Conservation (phyloP, 768 basidiomycete genomes). For the Podaxis pistillaris region DNA sequence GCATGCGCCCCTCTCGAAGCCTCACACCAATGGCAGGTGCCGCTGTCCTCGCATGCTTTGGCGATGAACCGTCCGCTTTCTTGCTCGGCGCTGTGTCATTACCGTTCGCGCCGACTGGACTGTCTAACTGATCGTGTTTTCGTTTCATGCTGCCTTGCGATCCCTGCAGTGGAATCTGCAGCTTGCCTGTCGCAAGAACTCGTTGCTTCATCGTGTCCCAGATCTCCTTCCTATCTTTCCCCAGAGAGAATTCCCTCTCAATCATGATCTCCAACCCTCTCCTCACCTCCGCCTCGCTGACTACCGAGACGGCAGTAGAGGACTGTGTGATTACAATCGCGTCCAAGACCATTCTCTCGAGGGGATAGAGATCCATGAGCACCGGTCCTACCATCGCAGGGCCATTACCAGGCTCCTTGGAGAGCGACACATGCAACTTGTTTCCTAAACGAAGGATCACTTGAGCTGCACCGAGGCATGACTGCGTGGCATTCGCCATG, state of each 20-base stretch:
- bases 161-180: background rate
- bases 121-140: conserved; percentile 8
- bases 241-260: conserved; percentile 11
- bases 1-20: conserved; percentile 4
- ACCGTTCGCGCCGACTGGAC: background rate
- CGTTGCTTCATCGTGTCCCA: conserved; percentile 11
- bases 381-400: conserved; percentile 31
- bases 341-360: conserved; percentile 62
- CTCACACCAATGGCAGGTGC: conserved; percentile 5
- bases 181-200: background rate
- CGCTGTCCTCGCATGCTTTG: conserved; percentile 5
- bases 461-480: conserved; percentile 66
- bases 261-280: conserved; percentile 10
- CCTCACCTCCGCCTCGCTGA: conserved; percentile 12
- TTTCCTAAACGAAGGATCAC: conserved; percentile 53
- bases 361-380: conserved; percentile 55
- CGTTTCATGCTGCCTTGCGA: background rate
- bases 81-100: background rate
- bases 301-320: conserved; percentile 10
- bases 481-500: conserved; percentile 44
- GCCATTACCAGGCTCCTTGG: conserved; percentile 16
- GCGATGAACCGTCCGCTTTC: background rate
- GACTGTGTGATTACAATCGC: conserved; percentile 43
- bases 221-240: conserved; percentile 8
- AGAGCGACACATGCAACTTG: conserved; percentile 16